Evolutionary conservation across 1,284 basidiomycete species (phyloP).

Genomic region (Ganoderma resinaceum): DNA sequence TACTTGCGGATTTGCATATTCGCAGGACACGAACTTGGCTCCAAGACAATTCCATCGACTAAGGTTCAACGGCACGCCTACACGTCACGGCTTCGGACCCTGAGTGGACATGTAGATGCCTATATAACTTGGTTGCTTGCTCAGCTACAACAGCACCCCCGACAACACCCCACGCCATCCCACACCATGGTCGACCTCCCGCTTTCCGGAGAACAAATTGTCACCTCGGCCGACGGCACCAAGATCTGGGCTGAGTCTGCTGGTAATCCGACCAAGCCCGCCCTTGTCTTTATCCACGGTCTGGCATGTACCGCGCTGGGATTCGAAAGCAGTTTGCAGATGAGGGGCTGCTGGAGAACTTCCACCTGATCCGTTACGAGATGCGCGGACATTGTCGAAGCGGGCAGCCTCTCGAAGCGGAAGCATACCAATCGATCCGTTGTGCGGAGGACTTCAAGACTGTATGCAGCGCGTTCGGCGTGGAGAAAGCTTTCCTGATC

Average conservation of each 20-base stretch:
- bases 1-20: neutral
- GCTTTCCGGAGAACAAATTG: constrained; percentile 7
- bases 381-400: constrained; percentile 41
- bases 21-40: neutral
- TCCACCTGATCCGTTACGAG: constrained; percentile 45
- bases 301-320: constrained; percentile 41
- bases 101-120: neutral
- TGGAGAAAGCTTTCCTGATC: constrained; percentile 41
- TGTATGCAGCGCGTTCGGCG: constrained; percentile 39
- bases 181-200: neutral
- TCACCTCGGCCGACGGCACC: constrained; percentile 35
- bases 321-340: constrained; percentile 48
- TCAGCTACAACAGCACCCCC: neutral
- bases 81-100: neutral
- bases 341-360: constrained; percentile 35
- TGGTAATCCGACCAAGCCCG: constrained; percentile 46
- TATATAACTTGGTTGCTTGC: neutral
- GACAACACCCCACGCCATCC: too few species aligned
- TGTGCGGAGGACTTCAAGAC: constrained; percentile 46
- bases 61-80: neutral
- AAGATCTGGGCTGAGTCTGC: constrained; percentile 43
- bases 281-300: constrained; percentile 50
- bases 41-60: neutral
- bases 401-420: constrained; percentile 32
- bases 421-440: constrained; percentile 39